Percentiles rank a stretch among this genome's conserved stretches.
Conservation (phyloP, 257 asterid genomes). For the Nemophila menziesii region DNA sequence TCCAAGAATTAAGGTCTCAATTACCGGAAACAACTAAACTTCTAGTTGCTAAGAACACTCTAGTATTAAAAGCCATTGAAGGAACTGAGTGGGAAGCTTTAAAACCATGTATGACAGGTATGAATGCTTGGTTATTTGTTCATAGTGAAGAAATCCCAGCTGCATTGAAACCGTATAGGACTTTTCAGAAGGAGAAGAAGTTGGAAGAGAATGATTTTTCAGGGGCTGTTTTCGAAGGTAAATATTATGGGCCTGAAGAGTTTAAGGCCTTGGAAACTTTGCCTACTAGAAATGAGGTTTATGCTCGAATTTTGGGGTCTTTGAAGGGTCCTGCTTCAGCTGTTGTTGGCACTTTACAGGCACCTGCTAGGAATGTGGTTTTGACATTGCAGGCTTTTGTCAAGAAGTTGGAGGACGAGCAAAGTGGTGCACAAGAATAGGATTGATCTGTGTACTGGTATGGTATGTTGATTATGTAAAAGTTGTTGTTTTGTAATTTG, state of each 20-base stretch:
- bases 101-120: constrained; percentile 88
- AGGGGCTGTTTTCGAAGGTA: constrained; percentile 93
- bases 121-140: constrained; percentile 92
- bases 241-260: constrained; percentile 65
- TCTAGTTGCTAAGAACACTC: constrained; percentile 80
- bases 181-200: constrained; percentile 77
- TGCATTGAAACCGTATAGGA: constrained; percentile 76
- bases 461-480: not conserved
- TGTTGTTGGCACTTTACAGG: constrained; percentile 80
- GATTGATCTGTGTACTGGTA: constrained; percentile 2
- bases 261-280: constrained; percentile 60
- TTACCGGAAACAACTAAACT: constrained; percentile 70
- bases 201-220: constrained; percentile 70
- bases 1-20: constrained; percentile 60
- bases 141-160: constrained; percentile 87
- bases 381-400: constrained; percentile 66
- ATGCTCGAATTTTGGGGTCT: constrained; percentile 58
- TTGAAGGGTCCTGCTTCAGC: constrained; percentile 86
- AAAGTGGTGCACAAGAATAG: constrained; percentile 29
- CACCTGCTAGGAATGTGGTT: constrained; percentile 81
- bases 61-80: constrained; percentile 75
- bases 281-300: constrained; percentile 74
- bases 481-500: not conserved
- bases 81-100: constrained; percentile 76
- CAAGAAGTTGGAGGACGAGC: constrained; percentile 70